Conservation (phyloP, 1,139 yeast genomes). For the Saccharomyces hybrid region DNA sequence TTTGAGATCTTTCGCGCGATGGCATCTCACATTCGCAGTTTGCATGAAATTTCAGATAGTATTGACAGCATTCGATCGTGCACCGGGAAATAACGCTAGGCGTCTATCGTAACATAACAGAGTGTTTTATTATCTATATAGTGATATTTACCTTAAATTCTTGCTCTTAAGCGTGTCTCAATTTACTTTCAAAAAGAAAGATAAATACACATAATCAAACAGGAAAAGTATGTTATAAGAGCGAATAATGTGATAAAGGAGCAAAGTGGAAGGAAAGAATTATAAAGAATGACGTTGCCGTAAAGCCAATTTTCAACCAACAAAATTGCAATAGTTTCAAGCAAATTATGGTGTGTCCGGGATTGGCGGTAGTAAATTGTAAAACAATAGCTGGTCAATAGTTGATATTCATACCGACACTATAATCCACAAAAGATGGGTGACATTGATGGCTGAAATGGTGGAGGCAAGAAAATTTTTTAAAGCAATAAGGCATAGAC, state of each 20-base stretch:
- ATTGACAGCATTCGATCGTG: neutral
- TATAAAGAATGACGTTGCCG: neutral
- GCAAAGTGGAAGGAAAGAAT: neutral
- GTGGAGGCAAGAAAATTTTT: neutral
- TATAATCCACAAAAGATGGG: neutral
- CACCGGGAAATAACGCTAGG: neutral
- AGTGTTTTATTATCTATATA: neutral
- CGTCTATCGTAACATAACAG: neutral
- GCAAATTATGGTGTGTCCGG: neutral
- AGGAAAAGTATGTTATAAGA: neutral
- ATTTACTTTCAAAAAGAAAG: neutral
- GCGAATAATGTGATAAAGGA: neutral
- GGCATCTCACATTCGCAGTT: neutral
- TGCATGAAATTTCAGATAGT: neutral
- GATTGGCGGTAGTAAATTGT: neutral
- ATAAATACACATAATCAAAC: neutral
- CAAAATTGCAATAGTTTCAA: neutral
- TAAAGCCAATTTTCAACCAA: neutral
- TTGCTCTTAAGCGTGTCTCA: neutral
- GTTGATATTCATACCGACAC: neutral
- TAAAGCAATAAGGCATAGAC: neutral
- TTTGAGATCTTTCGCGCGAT: neutral
- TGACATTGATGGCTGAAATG: neutral
- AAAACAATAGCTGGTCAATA: neutral
- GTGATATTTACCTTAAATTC: neutral